Evolutionary conservation across 1,139 yeast species (phyloP).

Genomic region (Saccharomyces pastorianus): DNA sequence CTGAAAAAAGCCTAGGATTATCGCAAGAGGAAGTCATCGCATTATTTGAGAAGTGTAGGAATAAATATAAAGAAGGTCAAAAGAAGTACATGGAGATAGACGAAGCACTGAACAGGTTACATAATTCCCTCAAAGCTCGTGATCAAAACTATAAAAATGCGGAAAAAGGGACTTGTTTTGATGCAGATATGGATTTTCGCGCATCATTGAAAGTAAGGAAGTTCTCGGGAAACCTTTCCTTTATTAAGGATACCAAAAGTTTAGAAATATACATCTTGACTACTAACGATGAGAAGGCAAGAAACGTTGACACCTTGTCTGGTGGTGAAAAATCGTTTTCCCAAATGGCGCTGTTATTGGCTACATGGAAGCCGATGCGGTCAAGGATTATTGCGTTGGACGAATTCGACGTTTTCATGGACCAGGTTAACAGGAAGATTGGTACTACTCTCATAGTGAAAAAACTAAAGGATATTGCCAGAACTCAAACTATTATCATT

Average conservation of each 20-base stretch:
- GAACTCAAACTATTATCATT: conserved; percentile 82
- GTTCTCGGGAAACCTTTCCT: conserved; percentile 61
- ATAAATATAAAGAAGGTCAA: conserved; percentile 33
- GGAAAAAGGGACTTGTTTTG: conserved; percentile 36
- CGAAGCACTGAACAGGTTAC: conserved; percentile 30
- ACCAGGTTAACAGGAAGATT: conserved; percentile 76
- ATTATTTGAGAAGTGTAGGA: conserved; percentile 33
- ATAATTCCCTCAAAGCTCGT: conserved; percentile 41
- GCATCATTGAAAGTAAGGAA: conserved; percentile 59
- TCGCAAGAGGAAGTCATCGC: conserved; percentile 37
- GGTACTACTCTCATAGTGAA: conserved; percentile 69
- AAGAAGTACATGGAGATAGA: conserved; percentile 29
- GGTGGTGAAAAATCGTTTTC: conserved; percentile 97
- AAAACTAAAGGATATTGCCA: conserved; percentile 48
- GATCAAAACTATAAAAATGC: conserved; percentile 44
- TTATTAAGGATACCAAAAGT: conserved; percentile 48
- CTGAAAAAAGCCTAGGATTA: conserved; percentile 38
- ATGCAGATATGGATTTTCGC: conserved; percentile 48
- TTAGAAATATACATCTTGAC: conserved; percentile 52
- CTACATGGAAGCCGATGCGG: conserved; percentile 92
- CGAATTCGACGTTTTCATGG: conserved; percentile 98
- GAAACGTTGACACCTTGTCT: conserved; percentile 77
- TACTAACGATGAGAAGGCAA: conserved; percentile 46
- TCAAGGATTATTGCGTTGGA: conserved; percentile 83
- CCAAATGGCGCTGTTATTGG: conserved; percentile 76